Conservation (phyloP, 2,329 filamentous ascomycete species). For the Diaporthe aspalathi region DNA sequence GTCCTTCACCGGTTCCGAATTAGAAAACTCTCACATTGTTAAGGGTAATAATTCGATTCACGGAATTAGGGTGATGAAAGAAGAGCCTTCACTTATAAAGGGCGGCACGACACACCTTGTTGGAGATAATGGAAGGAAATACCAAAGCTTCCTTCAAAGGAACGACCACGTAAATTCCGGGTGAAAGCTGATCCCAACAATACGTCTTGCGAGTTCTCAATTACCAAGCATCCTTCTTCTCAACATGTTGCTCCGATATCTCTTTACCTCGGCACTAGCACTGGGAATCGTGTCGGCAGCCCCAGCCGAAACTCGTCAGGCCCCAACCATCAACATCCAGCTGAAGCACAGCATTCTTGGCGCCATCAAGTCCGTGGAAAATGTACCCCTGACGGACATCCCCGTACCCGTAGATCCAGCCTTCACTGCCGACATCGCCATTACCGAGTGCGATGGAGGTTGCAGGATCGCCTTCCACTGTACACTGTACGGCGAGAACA, state of each 20-base stretch:
- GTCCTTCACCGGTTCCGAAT: neutral
- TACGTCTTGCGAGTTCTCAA: too few relatives aligned
- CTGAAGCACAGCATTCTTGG: constrained; percentile 3
- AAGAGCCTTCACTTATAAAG: neutral
- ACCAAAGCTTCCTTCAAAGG: neutral
- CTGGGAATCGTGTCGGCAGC: neutral
- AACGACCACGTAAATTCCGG: rapidly evolving
- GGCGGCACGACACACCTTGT: neutral
- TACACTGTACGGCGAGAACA: neutral
- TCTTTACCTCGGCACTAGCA: neutral
- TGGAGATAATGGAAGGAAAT: neutral
- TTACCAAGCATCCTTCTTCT: neutral
- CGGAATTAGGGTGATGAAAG: neutral
- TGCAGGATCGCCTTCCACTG: constrained; percentile 14
- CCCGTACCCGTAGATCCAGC: neutral
- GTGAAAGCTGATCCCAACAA: neutral
- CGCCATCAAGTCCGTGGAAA: neutral
- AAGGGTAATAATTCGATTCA: neutral
- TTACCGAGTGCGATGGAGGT: neutral
- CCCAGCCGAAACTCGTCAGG: constrained; percentile 1
- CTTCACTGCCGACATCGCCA: neutral
- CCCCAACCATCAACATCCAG: constrained; percentile 3
- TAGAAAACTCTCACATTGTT: too few relatives aligned
- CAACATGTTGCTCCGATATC: neutral
- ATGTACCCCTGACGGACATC: neutral